Conservation (phyloP, 2,329 filamentous ascomycete species). For the Phialophora chinensis region DNA sequence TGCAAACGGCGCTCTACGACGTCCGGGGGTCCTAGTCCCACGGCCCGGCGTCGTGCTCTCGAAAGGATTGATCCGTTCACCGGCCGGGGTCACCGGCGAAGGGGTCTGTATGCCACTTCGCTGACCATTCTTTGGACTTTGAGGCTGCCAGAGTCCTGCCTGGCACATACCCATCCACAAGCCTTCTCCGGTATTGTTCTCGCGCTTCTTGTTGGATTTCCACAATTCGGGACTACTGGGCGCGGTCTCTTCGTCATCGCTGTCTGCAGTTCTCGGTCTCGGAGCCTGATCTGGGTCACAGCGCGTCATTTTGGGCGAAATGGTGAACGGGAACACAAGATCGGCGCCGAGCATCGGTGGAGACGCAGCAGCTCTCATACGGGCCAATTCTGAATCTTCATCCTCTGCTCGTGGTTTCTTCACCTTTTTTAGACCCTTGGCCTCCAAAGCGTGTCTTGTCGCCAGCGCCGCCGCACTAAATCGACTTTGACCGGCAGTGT, state of each 20-base stretch:
- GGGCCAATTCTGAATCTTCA: constrained; percentile 50
- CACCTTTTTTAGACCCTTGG: constrained; percentile 28
- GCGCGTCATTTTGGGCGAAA: constrained; percentile 81
- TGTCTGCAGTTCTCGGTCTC: constrained; percentile 58
- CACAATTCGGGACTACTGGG: constrained; percentile 45
- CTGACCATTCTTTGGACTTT: constrained; percentile 36
- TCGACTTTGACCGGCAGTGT: constrained; percentile 43
- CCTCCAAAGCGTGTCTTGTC: constrained; percentile 37
- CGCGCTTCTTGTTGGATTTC: constrained; percentile 40
- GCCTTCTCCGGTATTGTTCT: constrained; percentile 32
- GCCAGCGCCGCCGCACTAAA: constrained; percentile 45
- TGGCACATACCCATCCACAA: constrained; percentile 44
- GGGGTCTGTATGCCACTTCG: constrained; percentile 48
- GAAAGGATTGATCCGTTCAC: constrained; percentile 44
- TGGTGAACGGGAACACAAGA: constrained; percentile 78
- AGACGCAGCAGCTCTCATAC: constrained; percentile 64
- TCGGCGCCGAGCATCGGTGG: constrained; percentile 90
- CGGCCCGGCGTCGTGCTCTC: constrained; percentile 29
- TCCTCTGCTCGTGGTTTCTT: constrained; percentile 35
- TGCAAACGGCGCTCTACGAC: constrained; percentile 25
- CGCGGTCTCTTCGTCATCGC: constrained; percentile 60
- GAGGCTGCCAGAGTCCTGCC: constrained; percentile 38
- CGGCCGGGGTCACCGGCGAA: constrained; percentile 46
- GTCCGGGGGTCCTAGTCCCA: constrained; percentile 41
- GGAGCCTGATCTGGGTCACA: constrained; percentile 76